Evolutionary conservation across 164 flowering plant species (phyloP), one percentile per base, ranked within the genome.

Genomic region (Vitis cinerea): DNA sequence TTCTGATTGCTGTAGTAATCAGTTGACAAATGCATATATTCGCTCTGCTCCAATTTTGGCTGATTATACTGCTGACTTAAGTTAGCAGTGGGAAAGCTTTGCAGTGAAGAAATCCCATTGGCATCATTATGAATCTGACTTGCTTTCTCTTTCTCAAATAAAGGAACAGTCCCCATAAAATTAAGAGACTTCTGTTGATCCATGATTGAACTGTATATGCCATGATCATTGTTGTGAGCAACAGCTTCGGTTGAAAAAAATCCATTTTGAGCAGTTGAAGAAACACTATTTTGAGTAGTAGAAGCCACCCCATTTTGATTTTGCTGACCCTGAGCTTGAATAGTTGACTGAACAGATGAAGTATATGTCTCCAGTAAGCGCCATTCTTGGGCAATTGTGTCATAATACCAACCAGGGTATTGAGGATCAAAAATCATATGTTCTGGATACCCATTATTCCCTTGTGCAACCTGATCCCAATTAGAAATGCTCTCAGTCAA

Each of bases 341-440:
- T 67, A 2, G 64, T 68, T 19, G 86, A 77, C 50, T 84, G 84
- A 72, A 14, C 59, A 50, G 85, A 68, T 6, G 78, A 65, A 47
- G 62, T 69, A 58, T 87, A 93, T 37, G 85, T 68, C 30, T 88
- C 97, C 71, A 95, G 77, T 14, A 77, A 10, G 37, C 76, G 78
- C 99, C 99, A 95, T 68, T 87, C 88, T 70, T 79, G 87, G 64
- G 82, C 67, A 65, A 82, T 78, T 15, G 88, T 87, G 71, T 95
- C 98, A 79, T 87, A 95, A 71, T 90, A 91, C 97, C 94, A 93
- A 70, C 87, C 98, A 67, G 99, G 99, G 60, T 89, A 91, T 67
- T 91, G 99, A 55, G 97, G 90, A 76, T 93, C 97, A 83, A 95
- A 95, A 13, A 89, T 74, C 97, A 93, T 93, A 78, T 90, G 88